Base-by-base conservation (phyloP, 129 eudicot species). In the Pseudognaphalium luteoalbum region DNA sequence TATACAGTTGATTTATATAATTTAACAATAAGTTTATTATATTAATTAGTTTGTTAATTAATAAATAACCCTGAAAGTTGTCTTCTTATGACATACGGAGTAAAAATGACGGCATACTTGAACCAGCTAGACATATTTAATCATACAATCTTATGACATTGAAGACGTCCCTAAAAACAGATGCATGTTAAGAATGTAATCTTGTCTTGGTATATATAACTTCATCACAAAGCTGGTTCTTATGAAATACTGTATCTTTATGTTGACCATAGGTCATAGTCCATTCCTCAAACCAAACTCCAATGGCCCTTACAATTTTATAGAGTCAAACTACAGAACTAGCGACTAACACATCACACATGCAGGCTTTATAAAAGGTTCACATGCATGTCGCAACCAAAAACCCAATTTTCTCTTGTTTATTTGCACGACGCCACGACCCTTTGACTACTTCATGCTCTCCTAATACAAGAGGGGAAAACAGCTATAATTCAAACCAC, bases 401-500 rank as follows among this genome's bases (percentile, higher is more conserved):
- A 44, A 47, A 14, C 17, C 41, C 42, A 21, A 11, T 70, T 47
- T 68, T 37, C 34, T 68, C 35, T 14, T 68, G 59, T 41, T 68
- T 29, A 70, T 70, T 70, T 25, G 62, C 42, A 70, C 28, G 28
- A 25, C 28, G 28, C 28, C 28, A 25, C 28, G 28, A 25, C 42
- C 74, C 42, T 14, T 44, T 6, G 9, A n/a, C 32, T 39, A 72
- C 16, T 6, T 20, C 15, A 57, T 33, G 77, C 67, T 33, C 67
- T 33, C 66, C n/a, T 6, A 61, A 41, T 68, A 75, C 20, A 47
- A 28, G 47, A 52, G 3, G 20, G 20, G 10, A 56, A 57, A 62
- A 78, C 73, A 25, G 29, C 41, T 68, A 52, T 17, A 64, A 67
- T 32, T 21, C 76, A 28, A 19, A 34, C 39, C 33, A 14, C 68